phyloP scores from a whole-genome alignment of 1,139 yeast species.

The Scheffersomyces lignicola region DNA sequence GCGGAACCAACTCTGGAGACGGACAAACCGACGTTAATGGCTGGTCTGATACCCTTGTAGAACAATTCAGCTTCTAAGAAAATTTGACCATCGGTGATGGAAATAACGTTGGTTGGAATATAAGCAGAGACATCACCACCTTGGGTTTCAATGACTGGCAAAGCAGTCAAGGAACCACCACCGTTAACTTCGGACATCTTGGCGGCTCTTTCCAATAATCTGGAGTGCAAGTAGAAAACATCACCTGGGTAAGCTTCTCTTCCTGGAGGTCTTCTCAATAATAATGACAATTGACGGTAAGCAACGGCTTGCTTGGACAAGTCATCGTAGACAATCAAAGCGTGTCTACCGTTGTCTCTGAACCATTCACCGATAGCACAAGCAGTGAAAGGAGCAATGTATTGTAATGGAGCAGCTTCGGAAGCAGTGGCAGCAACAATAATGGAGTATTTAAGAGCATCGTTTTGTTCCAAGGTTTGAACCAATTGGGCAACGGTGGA shows the following conservation, averaged over 20 bases:
- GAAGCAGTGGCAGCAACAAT: conserved; percentile 99
- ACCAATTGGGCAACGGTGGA: conserved; percentile 99
- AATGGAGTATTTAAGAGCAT: conserved; percentile 96
- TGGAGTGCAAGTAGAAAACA: conserved; percentile 94
- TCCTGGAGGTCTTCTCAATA: conserved; percentile 97
- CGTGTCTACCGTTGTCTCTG: conserved; percentile 99
- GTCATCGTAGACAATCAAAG: conserved; percentile 96
- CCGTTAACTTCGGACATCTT: conserved; percentile 90
- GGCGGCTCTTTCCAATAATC: conserved; percentile 96
- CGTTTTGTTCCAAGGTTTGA: conserved; percentile 97
- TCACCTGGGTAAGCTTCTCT: conserved; percentile 98
- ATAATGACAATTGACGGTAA: conserved; percentile 97
- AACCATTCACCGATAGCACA: conserved; percentile 99
- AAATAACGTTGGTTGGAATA: conserved; percentile 95
- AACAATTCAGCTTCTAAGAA: conserved; percentile 99
- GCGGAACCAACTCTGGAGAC: conserved; percentile 99
- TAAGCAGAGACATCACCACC: conserved; percentile 99
- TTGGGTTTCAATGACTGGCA: conserved; percentile 96
- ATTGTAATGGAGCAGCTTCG: conserved; percentile 99
- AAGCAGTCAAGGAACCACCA: conserved; percentile 93
- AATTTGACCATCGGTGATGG: conserved; percentile 97
- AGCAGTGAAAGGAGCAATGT: conserved; percentile 99
- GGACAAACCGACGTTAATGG: conserved; percentile 99
- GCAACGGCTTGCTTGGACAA: conserved; percentile 99
- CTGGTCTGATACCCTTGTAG: conserved; percentile 99